A percentile compares a stretch with the other conserved stretches of the same genome.
Conservation (phyloP, 345 rosid genomes). For the Populus alba region DNA sequence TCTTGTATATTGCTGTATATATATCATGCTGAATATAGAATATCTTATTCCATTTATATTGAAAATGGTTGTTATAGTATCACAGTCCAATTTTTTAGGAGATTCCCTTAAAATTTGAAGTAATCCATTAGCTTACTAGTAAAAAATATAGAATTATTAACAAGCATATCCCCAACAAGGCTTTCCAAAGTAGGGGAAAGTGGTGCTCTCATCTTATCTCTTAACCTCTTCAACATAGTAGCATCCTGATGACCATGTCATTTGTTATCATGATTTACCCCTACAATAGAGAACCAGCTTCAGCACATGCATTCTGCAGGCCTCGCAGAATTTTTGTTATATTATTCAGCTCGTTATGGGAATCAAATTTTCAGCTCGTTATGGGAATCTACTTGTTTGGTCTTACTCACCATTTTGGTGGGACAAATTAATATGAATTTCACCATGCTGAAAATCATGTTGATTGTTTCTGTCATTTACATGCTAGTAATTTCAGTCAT, state of each 20-base stretch:
- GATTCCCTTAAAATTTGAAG: neutral
- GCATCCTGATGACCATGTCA: neutral
- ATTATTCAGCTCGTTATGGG: neutral
- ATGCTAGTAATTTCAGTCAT: no score
- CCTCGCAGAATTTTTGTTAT: neutral
- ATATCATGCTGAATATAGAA: neutral
- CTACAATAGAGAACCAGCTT: neutral
- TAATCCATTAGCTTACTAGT: neutral
- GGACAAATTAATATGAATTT: neutral
- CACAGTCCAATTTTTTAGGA: neutral
- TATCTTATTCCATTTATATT: neutral
- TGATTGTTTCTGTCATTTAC: neutral
- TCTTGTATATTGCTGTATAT: neutral
- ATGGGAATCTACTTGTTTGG: neutral
- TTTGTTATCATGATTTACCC: neutral
- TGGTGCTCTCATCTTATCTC: neutral
- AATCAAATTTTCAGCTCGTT: neutral
- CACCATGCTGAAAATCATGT: neutral
- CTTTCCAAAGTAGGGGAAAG: neutral
- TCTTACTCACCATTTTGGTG: neutral
- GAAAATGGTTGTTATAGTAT: neutral
- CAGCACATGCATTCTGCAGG: neutral
- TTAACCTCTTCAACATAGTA: neutral
- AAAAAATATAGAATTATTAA: neutral
- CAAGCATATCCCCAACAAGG: neutral